These are phyloP conservation scores for Cyanidioschyzon merolae DNA, from an alignment of 23 red algal species.

Conservation along the genomic window DNA sequence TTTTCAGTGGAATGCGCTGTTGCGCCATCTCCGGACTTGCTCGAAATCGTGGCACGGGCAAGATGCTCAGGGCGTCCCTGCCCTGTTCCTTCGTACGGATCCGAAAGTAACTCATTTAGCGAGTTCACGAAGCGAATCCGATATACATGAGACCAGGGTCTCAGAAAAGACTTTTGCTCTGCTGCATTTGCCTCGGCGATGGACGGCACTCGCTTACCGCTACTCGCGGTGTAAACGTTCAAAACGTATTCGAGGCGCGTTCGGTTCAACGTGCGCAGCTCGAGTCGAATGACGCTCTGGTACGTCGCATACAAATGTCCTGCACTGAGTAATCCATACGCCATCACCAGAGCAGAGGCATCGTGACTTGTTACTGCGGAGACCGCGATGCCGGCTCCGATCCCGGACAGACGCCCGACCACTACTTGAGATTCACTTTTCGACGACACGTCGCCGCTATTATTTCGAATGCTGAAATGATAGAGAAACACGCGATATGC, in stretches of 20 bases:
- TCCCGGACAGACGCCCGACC: conserved; percentile 49
- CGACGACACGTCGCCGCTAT: conserved; percentile 74
- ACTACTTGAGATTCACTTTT: conserved; percentile 68
- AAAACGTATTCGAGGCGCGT: conserved; percentile 32
- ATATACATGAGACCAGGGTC: not conserved
- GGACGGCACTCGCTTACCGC: not conserved
- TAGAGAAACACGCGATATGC: conserved; percentile 60
- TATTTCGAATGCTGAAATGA: conserved; percentile 38
- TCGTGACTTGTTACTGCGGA: conserved; percentile 22
- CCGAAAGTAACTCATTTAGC: not conserved
- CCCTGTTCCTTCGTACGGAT: not conserved
- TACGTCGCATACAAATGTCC: conserved; percentile 50
- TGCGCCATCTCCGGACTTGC: not conserved
- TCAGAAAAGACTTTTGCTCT: not conserved
- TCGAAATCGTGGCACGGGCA: not conserved
- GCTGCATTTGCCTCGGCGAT: not conserved
- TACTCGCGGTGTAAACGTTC: conserved; percentile 12
- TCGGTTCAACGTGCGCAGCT: conserved; percentile 71
- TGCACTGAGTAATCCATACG: conserved; percentile 30
- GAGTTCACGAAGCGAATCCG: not conserved
- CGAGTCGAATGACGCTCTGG: conserved; percentile 36
- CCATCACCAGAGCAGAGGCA: conserved; percentile 15
- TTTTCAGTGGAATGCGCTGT: not conserved
- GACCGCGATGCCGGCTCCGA: conserved; percentile 40
- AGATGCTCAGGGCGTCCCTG: not conserved